These are phyloP conservation scores for Saussurea involucrata DNA, from an alignment of 129 eudicot genomes.

Conservation along the genomic window DNA sequence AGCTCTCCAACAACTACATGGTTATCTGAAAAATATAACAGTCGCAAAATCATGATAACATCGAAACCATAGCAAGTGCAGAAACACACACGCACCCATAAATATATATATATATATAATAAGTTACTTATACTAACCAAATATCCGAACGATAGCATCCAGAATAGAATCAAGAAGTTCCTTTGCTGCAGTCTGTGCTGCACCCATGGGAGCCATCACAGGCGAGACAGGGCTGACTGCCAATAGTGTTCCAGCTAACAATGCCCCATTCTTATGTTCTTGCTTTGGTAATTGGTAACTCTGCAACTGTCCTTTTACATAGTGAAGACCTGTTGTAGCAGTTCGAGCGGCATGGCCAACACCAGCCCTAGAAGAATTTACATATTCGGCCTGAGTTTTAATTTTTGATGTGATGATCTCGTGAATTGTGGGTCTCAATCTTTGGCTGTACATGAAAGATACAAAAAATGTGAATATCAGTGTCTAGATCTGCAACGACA, in stretches of 20 bases:
- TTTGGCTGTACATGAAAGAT: slow-evolving; percentile 60
- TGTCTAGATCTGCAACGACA: background rate
- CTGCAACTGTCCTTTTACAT: slow-evolving; percentile 73
- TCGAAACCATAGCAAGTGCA: background rate
- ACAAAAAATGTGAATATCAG: slow-evolving; percentile 4
- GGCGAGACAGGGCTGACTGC: slow-evolving; percentile 95
- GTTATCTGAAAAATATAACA: slow-evolving; percentile 54
- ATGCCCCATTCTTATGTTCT: slow-evolving; percentile 67
- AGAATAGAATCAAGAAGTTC: slow-evolving; percentile 86
- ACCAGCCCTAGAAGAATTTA: slow-evolving; percentile 54
- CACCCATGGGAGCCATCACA: slow-evolving; percentile 95
- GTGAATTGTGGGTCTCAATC: slow-evolving; percentile 92
- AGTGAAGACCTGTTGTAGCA: slow-evolving; percentile 53
- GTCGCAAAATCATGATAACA: slow-evolving; percentile 10
- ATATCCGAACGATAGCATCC: slow-evolving; percentile 72
- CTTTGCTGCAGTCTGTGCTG: slow-evolving; percentile 83
- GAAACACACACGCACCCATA: background rate
- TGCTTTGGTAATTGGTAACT: slow-evolving; percentile 65
- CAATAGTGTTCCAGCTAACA: slow-evolving; percentile 55
- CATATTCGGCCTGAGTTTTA: slow-evolving; percentile 71
- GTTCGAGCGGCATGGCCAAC: slow-evolving; percentile 55
- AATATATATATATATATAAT: background rate
- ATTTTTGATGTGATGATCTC: slow-evolving; percentile 79
- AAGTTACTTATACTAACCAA: slow-evolving; percentile 56
- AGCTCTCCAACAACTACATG: slow-evolving; percentile 94